A percentile compares a stretch with the other conserved stretches of the same genome.
Evolutionary conservation across 768 basidiomycete species (phyloP).

Genomic region (Suillus paluster): DNA sequence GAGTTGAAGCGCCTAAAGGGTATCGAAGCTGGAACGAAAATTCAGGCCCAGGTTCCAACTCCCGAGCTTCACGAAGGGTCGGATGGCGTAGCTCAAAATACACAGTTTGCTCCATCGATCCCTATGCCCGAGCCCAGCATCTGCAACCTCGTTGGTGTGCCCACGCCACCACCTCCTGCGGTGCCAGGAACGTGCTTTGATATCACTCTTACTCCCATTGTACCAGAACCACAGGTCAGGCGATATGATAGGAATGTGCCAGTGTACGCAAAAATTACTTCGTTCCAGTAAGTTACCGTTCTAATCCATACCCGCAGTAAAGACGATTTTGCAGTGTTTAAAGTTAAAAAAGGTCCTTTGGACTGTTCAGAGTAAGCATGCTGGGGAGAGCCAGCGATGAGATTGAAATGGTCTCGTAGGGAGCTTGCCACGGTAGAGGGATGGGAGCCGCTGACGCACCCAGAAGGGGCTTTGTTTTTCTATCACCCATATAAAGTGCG

Average conservation of each 20-base stretch:
- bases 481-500: not conserved
- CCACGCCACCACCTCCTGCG: not conserved
- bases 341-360: not conserved
- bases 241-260: not conserved
- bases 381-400: not conserved
- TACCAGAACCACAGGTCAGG: not conserved
- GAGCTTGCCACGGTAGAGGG: not conserved
- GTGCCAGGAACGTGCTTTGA: not conserved
- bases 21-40: not conserved
- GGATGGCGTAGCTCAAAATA: not conserved
- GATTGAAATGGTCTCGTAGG: not conserved
- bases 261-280: not conserved
- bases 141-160: not conserved
- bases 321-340: not conserved
- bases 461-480: conserved; percentile 1
- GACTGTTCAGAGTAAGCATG: not conserved
- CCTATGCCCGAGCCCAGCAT: not conserved
- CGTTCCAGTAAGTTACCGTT: not conserved
- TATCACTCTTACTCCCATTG: not conserved
- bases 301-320: not conserved
- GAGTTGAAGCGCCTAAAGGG: not conserved
- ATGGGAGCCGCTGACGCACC: not conserved
- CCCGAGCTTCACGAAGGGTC: not conserved
- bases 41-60: not conserved
- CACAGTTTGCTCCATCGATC: not conserved